Percentiles rank a stretch among this genome's conserved stretches.
Evolutionary conservation across 805 yeast genomes (phyloP).

Genomic region (Metschnikowia cerradonensis): DNA sequence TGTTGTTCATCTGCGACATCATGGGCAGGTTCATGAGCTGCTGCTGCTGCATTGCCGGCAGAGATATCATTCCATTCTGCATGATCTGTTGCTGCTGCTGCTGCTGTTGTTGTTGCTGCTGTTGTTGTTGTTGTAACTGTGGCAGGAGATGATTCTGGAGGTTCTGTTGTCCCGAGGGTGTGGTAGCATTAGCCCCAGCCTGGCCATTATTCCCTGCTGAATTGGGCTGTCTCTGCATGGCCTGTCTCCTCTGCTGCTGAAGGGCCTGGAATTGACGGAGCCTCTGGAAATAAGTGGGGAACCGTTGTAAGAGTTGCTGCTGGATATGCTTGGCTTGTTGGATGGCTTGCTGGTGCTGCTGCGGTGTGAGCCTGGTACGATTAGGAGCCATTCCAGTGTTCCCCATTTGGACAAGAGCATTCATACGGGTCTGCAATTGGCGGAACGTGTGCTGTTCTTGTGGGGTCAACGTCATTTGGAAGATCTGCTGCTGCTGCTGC

Average conservation of each 20-base stretch:
- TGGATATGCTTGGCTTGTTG: conserved; percentile 39
- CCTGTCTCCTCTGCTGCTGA: conserved; percentile 23
- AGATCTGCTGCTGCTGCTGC: conserved; percentile 44
- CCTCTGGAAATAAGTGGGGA: conserved; percentile 36
- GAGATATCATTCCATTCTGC: conserved; percentile 13
- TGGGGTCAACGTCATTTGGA: conserved; percentile 37
- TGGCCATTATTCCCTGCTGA: background rate
- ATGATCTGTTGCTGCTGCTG: conserved; percentile 7
- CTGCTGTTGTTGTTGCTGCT: conserved; percentile 2
- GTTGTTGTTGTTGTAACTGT: conserved; percentile 6
- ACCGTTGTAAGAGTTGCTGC: conserved; percentile 34
- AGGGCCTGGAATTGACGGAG: conserved; percentile 34
- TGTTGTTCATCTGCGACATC: conserved; percentile 17
- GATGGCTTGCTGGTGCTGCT: conserved; percentile 42
- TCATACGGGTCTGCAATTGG: conserved; percentile 38
- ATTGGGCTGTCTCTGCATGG: conserved; percentile 18
- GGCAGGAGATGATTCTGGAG: conserved; percentile 4
- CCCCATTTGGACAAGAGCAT: conserved; percentile 40
- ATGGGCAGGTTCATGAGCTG: conserved; percentile 21
- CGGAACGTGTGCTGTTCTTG: conserved; percentile 41
- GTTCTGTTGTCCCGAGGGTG: background rate
- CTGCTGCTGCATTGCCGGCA: conserved; percentile 17
- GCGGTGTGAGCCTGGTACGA: conserved; percentile 37
- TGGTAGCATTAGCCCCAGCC: background rate
- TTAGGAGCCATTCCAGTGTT: conserved; percentile 43